Percentiles rank a stretch among this genome's conserved stretches.
Conservation (phyloP, 23 red algal genomes). For the Cyanidiococcus yangmingshanensis region DNA sequence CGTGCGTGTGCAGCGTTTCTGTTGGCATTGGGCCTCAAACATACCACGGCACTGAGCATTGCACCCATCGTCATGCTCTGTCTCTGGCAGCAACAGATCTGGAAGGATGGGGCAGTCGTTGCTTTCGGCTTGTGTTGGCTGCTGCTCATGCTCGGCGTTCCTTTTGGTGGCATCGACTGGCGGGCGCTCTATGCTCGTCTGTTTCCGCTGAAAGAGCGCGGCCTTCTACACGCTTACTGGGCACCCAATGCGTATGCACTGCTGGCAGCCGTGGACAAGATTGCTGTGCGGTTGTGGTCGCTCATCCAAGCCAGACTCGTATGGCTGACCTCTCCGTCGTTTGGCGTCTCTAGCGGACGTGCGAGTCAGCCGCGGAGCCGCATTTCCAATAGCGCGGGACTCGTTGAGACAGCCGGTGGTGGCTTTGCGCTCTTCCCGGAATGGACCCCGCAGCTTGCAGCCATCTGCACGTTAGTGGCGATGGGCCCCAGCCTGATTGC, state of each 20-base stretch:
- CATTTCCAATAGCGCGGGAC: background rate
- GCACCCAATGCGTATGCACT: slow-evolving; percentile 86
- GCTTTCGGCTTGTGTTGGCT: slow-evolving; percentile 19
- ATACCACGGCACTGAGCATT: slow-evolving; percentile 59
- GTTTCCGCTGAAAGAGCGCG: slow-evolving; percentile 63
- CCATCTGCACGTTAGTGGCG: background rate
- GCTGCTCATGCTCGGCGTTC: background rate
- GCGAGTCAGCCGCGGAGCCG: background rate
- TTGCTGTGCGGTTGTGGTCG: background rate
- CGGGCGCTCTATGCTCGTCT: slow-evolving; percentile 32
- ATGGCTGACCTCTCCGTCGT: background rate
- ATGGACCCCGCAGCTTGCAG: slow-evolving; percentile 6
- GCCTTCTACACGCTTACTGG: slow-evolving; percentile 92
- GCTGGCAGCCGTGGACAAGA: slow-evolving; percentile 18
- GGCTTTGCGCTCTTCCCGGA: slow-evolving; percentile 29
- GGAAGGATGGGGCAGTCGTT: background rate
- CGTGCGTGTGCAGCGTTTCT: slow-evolving; percentile 29
- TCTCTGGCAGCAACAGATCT: background rate
- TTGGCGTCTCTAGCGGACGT: slow-evolving; percentile 16
- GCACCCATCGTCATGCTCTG: slow-evolving; percentile 32
- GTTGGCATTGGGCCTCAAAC: slow-evolving; percentile 74
- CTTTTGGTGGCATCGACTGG: slow-evolving; percentile 3
- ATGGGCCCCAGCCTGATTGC: background rate
- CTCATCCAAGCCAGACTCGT: background rate
- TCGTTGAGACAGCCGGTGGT: slow-evolving; percentile 5